phyloP scores from a whole-genome alignment of 352 stramenopile species.

The Globisporangium splendens region DNA sequence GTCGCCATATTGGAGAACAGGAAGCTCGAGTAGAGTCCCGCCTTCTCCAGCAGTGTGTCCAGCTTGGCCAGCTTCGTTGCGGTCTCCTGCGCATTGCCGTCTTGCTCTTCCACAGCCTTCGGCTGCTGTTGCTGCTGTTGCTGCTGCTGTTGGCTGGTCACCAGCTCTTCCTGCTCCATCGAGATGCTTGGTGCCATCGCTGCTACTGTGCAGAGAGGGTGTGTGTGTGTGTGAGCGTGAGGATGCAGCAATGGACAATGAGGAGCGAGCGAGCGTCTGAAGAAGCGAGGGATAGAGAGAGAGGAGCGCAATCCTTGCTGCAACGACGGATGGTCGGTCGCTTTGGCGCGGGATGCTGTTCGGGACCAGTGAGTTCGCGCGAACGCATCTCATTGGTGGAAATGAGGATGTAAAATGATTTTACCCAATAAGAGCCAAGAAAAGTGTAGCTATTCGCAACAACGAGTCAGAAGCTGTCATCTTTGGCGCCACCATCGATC shows the following conservation, averaged over 20 bases:
- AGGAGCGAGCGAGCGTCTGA: not conserved
- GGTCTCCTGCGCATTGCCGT: slow-evolving; percentile 37
- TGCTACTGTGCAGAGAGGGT: not conserved
- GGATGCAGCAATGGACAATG: not conserved
- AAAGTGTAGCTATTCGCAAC: not conserved
- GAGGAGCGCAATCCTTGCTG: slow-evolving; percentile 1
- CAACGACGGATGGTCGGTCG: slow-evolving; percentile 3
- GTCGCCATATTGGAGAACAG: slow-evolving; percentile 84
- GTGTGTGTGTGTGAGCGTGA: not conserved
- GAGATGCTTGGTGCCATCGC: slow-evolving; percentile 56
- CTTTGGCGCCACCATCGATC: too few relatives aligned
- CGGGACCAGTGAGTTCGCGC: slow-evolving; percentile 4
- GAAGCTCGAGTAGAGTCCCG: slow-evolving; percentile 84
- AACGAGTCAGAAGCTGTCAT: too few relatives aligned
- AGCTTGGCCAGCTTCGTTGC: slow-evolving; percentile 76
- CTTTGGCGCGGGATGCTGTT: slow-evolving; percentile 3
- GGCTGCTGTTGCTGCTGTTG: slow-evolving; percentile 14
- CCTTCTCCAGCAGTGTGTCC: slow-evolving; percentile 85
- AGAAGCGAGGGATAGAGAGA: not conserved
- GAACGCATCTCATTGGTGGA: slow-evolving; percentile 10
- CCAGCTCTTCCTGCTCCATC: slow-evolving; percentile 18
- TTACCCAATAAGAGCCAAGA: not conserved
- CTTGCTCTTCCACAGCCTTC: slow-evolving; percentile 1
- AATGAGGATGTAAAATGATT: not conserved
- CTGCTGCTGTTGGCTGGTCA: slow-evolving; percentile 12